Evolutionary conservation across 73 alveolate genomes (phyloP).

Genomic region (Effrenium voratum): DNA sequence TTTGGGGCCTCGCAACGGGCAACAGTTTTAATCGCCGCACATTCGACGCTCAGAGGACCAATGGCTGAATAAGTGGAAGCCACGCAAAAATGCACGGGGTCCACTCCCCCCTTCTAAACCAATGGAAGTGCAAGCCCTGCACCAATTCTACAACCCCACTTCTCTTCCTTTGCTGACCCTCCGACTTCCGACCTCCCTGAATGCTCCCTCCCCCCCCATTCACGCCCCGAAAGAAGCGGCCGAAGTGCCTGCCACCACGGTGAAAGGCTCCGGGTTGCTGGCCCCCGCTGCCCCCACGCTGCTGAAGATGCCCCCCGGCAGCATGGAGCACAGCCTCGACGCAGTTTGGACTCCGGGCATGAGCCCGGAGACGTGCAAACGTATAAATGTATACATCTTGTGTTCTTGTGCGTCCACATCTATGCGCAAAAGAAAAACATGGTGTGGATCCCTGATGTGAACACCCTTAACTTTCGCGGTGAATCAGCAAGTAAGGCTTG

Average conservation of each 20-base stretch:
- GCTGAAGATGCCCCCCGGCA: conserved; percentile 83
- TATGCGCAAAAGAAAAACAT: no score
- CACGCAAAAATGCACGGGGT: no score
- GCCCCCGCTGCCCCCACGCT: conserved; percentile 40
- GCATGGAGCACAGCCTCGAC: conserved; percentile 54
- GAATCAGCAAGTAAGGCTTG: no score
- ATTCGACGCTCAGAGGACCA: no score
- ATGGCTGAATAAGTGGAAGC: no score
- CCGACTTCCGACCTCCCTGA: background rate
- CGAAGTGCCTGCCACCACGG: conserved; percentile 45
- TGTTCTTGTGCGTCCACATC: no score
- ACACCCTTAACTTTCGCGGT: no score
- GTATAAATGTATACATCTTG: no score
- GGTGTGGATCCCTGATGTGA: no score
- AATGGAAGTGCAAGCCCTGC: background rate
- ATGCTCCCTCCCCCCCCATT: no score
- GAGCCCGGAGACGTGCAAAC: no score
- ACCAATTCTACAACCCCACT: background rate
- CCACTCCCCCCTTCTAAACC: background rate
- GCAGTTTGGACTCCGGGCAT: no score
- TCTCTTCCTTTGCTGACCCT: background rate
- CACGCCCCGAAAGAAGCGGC: background rate
- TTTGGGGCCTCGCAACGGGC: background rate
- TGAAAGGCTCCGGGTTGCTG: conserved; percentile 16
- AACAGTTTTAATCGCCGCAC: background rate